A percentile compares a stretch with the other conserved stretches of the same genome.
Conservation (phyloP, 306 rosid species). For the Glycine latifolia region DNA sequence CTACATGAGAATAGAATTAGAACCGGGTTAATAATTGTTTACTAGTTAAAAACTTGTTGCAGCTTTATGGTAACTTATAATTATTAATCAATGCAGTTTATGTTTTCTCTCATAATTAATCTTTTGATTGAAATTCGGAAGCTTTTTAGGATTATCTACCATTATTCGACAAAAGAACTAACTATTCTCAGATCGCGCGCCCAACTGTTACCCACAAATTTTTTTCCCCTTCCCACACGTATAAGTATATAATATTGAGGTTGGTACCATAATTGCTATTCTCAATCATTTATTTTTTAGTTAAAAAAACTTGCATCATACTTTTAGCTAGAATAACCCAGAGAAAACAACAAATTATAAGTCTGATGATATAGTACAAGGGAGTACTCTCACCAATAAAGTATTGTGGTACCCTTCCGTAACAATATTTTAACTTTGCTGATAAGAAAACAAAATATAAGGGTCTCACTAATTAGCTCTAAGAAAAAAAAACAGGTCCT, state of each 20-base stretch:
- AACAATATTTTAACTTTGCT: background rate
- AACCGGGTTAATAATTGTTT: slow-evolving; percentile 32
- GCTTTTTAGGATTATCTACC: slow-evolving; percentile 12
- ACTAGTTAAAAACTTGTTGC: slow-evolving; percentile 20
- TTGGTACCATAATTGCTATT: background rate
- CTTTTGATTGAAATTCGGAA: slow-evolving; percentile 22
- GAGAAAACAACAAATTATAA: slow-evolving; percentile 12
- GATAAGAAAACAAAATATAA: background rate
- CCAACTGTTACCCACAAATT: background rate
- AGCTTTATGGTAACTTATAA: slow-evolving; percentile 28
- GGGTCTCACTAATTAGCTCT: background rate
- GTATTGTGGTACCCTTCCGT: background rate
- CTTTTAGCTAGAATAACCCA: background rate
- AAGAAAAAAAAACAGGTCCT: no score
- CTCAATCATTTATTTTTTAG: background rate
- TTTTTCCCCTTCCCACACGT: background rate
- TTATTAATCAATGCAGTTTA: slow-evolving; percentile 1
- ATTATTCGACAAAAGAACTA: background rate
- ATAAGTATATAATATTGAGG: background rate
- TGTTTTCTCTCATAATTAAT: slow-evolving; percentile 23
- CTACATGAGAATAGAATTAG: slow-evolving; percentile 3
- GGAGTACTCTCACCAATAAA: background rate
- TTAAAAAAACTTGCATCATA: background rate
- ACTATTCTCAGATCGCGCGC: slow-evolving; percentile 7
- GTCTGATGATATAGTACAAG: background rate